Conservation (phyloP, 352 stramenopile genomes). For the Phytophthora multivora region DNA sequence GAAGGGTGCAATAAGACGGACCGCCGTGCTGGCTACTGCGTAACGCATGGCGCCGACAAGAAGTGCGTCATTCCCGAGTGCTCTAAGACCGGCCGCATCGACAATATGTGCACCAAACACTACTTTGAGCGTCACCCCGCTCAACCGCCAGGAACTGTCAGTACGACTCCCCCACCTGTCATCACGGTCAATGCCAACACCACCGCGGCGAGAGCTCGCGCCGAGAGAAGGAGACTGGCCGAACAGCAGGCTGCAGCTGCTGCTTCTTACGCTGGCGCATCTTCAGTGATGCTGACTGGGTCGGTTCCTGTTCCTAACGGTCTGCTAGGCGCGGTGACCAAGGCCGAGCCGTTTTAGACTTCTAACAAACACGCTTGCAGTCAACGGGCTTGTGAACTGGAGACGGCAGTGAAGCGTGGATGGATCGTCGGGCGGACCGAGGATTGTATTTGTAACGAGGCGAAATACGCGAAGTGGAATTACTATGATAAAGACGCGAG, state of each 20-base stretch:
- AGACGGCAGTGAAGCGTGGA: slow-evolving; percentile 13
- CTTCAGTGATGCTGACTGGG: slow-evolving; percentile 32
- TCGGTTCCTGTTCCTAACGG: slow-evolving; percentile 14
- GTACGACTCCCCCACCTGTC: slow-evolving; percentile 38
- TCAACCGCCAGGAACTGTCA: slow-evolving; percentile 41
- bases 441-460: slow-evolving; percentile 49
- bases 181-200: slow-evolving; percentile 46
- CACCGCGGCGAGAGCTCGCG: slow-evolving; percentile 37
- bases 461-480: slow-evolving; percentile 42
- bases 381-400: not conserved
- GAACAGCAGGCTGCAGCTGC: slow-evolving; percentile 20
- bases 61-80: slow-evolving; percentile 83
- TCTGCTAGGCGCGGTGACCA: slow-evolving; percentile 29
- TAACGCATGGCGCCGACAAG: slow-evolving; percentile 83
- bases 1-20: slow-evolving; percentile 88
- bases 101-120: slow-evolving; percentile 85
- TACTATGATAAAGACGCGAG: slow-evolving; percentile 38
- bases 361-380: not conserved
- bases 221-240: slow-evolving; percentile 37
- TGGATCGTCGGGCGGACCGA: slow-evolving; percentile 24
- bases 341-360: slow-evolving; percentile 37
- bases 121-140: slow-evolving; percentile 82
- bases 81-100: slow-evolving; percentile 82
- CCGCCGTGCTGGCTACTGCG: slow-evolving; percentile 74
- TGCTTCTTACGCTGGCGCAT: slow-evolving; percentile 25